A percentile compares a stretch with the other conserved stretches of the same genome.
phyloP scores from a whole-genome alignment of 768 basidiomycete genomes.

The Terana coerulea region DNA sequence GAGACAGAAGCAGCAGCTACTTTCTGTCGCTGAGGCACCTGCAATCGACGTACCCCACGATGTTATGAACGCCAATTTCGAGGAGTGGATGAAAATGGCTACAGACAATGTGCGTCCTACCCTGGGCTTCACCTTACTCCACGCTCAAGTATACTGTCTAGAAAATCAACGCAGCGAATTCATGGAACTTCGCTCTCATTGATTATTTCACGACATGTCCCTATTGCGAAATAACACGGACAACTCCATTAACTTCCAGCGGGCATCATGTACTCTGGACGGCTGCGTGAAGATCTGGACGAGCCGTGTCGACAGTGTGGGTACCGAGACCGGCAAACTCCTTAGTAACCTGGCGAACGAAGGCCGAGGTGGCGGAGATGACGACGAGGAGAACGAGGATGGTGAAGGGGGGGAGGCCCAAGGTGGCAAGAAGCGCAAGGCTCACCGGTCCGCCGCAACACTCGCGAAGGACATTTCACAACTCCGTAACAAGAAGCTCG shows the following conservation, averaged over 20 bases:
- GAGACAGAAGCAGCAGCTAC: conserved; percentile 57
- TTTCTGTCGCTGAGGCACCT: conserved; percentile 57
- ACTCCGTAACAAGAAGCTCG: conserved; percentile 87
- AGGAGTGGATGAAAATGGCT: conserved; percentile 99
- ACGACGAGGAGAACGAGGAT: conserved; percentile 59
- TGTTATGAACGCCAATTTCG: conserved; percentile 90
- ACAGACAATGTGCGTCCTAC: conserved; percentile 82
- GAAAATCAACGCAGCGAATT: conserved; percentile 99
- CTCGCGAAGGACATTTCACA: conserved; percentile 84
- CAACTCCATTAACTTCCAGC: conserved; percentile 98
- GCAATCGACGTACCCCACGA: conserved; percentile 65
- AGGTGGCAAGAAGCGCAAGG: conserved; percentile 52
- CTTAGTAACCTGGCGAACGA: conserved; percentile 80
- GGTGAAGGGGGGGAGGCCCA: conserved; percentile 52
- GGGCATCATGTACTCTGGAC: conserved; percentile 94
- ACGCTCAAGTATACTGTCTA: conserved; percentile 26
- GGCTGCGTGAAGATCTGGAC: conserved; percentile 99
- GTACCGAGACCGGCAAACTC: conserved; percentile 94
- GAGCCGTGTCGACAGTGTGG: conserved; percentile 93
- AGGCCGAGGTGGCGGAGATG: conserved; percentile 56
- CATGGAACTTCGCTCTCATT: conserved; percentile 97
- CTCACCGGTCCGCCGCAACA: conserved; percentile 72
- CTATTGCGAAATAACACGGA: conserved; percentile 88
- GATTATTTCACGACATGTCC: conserved; percentile 99
- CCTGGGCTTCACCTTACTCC: not conserved